Evolutionary conservation across 106 monocot species (phyloP).

Genomic region (Narthecium ossifragum): DNA sequence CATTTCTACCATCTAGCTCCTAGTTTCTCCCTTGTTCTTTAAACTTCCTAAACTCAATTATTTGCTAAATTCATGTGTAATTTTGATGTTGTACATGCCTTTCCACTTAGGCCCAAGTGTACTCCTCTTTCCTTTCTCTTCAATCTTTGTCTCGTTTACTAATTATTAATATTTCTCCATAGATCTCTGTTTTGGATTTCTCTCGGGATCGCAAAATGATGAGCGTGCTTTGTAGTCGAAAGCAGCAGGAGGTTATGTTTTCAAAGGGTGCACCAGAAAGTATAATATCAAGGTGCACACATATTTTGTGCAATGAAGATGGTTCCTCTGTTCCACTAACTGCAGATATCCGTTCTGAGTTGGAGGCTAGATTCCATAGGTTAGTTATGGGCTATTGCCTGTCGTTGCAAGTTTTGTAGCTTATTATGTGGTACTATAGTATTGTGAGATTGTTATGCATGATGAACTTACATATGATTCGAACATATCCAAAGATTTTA

Average conservation of each 20-base stretch:
- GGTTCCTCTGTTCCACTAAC: constrained; percentile 95
- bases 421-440: too few relatives aligned
- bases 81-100: too few relatives aligned
- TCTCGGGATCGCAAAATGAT: constrained; percentile 99
- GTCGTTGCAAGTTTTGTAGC: background rate
- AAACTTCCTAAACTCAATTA: too few relatives aligned
- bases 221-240: constrained; percentile 95
- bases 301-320: constrained; percentile 97
- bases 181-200: constrained; percentile 87
- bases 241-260: constrained; percentile 98
- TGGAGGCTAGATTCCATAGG: constrained; percentile 86
- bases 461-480: too few relatives aligned
- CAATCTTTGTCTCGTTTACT: background rate
- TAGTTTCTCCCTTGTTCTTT: too few relatives aligned
- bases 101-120: too few relatives aligned
- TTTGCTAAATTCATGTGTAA: too few relatives aligned
- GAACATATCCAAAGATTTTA: too few relatives aligned
- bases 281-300: constrained; percentile 85
- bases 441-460: too few relatives aligned
- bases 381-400: constrained; percentile 17
- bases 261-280: constrained; percentile 99
- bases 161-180: background rate
- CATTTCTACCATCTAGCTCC: too few relatives aligned
- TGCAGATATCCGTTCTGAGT: constrained; percentile 74
- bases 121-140: background rate